Conservation (phyloP, 345 rosid species). For the Pistacia vera region DNA sequence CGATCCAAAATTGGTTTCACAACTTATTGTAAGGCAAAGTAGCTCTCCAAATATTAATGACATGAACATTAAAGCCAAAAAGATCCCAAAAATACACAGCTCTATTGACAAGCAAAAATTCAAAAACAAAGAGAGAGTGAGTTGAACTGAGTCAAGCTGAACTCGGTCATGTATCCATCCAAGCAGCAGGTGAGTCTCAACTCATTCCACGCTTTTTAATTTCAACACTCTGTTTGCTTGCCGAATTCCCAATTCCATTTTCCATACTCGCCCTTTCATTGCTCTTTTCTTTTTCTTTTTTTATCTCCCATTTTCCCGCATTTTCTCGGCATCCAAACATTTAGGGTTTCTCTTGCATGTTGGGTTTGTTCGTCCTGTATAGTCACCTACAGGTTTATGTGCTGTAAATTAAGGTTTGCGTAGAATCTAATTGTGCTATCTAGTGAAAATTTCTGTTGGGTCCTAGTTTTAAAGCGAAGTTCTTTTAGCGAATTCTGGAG, state of each 20-base stretch:
- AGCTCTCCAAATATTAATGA: no score
- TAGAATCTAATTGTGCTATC: not conserved
- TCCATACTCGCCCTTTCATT: not conserved
- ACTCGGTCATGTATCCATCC: slow-evolving; percentile 21
- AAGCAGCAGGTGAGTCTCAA: slow-evolving; percentile 26
- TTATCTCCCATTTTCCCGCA: not conserved
- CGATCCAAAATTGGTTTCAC: no score
- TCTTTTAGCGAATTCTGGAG: not conserved
- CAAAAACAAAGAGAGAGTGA: not conserved
- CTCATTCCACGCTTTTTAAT: not conserved
- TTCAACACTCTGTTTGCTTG: not conserved
- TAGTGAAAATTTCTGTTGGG: not conserved
- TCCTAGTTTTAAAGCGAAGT: not conserved
- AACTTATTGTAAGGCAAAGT: no score
- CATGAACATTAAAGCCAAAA: no score
- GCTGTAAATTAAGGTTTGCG: not conserved
- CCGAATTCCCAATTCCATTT: slow-evolving; percentile 6
- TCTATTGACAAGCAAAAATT: not conserved
- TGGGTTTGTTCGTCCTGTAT: not conserved
- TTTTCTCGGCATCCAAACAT: not conserved
- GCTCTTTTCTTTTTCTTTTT: not conserved
- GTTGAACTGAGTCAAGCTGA: slow-evolving; percentile 17
- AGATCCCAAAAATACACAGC: not conserved
- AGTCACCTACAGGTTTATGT: not conserved
- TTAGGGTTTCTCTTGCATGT: slow-evolving; percentile 15